Evolutionary conservation across 345 rosid genomes (phyloP), one percentile per base, ranked within the genome.

Genomic region (Corymbia maculata): DNA sequence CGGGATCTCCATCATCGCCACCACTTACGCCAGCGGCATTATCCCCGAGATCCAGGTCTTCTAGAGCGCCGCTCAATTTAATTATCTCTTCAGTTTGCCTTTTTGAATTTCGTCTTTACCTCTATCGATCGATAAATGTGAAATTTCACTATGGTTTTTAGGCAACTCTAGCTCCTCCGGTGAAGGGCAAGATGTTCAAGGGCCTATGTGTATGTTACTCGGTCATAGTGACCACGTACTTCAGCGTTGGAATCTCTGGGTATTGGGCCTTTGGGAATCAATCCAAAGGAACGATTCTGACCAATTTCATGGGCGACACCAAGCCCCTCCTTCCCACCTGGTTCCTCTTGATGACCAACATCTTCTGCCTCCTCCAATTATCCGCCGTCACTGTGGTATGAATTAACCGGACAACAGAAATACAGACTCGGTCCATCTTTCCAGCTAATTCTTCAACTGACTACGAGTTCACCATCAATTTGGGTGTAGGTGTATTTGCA

Each of bases 121-220:
- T 3, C 13, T 21, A 9, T 79, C 0, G 24, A 49, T 64, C 57
- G 12, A 9, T 36, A 19, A 36, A 17, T 70, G 82, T 70, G 12
- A 42, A 9, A 0, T 70, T 36, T 19, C 22, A 2, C 47, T 70
- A 10, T 19, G 26, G 47, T 42, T 87, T 89, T 53, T 85, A 93
- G 95, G 94, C 96, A 87, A 94, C 97, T 0, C 68, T 95, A 52
- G 95, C 94, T 28, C 92, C 94, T 9, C 96, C 95, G 3, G 94
- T 93, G 24, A 92, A 93, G 89, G 97, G 95, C 49, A 95, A 95
- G 92, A 93, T 94, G 96, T 93, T 93, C 70, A 95, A 93, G 89
- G 97, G 95, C 26, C 86, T 94, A 26, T 92, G 91, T 79, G 51
- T 94, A 0, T 95, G 96, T 85, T 95, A 92, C 79, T 86, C 89